These are phyloP conservation scores for Penicillium silybi DNA, from an alignment of 495 filamentous ascomycete species.

Conservation along the genomic window DNA sequence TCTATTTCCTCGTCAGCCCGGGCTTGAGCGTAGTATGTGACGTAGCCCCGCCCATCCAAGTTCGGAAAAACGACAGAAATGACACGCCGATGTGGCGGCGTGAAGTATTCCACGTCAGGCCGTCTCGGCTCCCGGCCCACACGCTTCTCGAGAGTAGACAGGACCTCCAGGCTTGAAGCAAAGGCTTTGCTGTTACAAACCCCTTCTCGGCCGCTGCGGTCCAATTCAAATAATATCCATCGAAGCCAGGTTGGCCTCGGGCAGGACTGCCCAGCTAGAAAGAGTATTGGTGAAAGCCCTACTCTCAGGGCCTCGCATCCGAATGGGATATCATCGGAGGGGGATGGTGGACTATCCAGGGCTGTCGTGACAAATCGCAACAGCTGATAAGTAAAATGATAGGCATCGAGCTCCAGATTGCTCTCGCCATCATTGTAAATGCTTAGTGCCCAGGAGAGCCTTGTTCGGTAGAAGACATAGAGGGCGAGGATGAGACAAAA, in stretches of 20 bases:
- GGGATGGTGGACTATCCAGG: background rate
- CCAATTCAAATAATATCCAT: slow-evolving; percentile 4
- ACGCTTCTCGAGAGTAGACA: slow-evolving; percentile 5
- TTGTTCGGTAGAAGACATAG: slow-evolving; percentile 4
- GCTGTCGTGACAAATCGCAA: slow-evolving; percentile 2
- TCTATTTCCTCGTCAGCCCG: background rate
- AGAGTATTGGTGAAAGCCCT: slow-evolving; percentile 6
- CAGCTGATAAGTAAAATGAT: slow-evolving; percentile 3
- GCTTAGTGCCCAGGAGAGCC: slow-evolving; percentile 3
- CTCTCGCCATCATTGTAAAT: background rate
- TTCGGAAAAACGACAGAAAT: slow-evolving; percentile 2
- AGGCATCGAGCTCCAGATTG: slow-evolving; percentile 5
- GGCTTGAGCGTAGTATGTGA: background rate
- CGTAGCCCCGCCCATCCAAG: background rate
- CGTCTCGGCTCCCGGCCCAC: background rate
- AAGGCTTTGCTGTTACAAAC: slow-evolving; percentile 4
- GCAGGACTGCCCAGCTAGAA: slow-evolving; percentile 5
- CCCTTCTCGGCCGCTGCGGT: slow-evolving; percentile 1
- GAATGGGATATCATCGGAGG: background rate
- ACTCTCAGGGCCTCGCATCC: slow-evolving; percentile 4
- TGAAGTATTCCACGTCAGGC: background rate
- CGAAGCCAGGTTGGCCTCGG: slow-evolving; percentile 4
- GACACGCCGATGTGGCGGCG: background rate
- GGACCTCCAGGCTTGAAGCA: slow-evolving; percentile 4
- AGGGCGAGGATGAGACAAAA: slow-evolving; percentile 1